Evolutionary conservation across 1,284 basidiomycete genomes (phyloP).

Genomic region (Leccinum pseudoinsigne): DNA sequence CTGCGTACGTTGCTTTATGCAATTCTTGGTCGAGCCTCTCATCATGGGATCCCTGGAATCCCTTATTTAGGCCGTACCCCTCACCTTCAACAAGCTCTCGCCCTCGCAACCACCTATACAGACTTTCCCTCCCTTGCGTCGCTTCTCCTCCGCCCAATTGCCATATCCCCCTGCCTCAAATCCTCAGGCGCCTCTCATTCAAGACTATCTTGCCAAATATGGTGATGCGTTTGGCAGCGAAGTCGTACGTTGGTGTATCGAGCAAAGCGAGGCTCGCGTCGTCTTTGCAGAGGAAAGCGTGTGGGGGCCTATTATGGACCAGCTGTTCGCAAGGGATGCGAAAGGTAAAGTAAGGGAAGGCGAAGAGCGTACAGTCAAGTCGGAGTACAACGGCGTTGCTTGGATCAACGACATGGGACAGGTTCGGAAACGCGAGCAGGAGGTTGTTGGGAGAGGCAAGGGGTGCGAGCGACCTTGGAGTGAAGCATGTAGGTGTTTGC

Average conservation of each 20-base stretch:
- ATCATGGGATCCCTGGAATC: background rate
- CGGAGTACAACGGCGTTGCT: constrained; percentile 54
- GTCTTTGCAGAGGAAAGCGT: constrained; percentile 32
- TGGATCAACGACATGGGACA: constrained; percentile 89
- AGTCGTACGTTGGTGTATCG: constrained; percentile 86
- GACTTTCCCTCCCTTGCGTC: constrained; percentile 85
- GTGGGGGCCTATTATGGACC: constrained; percentile 58
- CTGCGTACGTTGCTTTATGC: constrained; percentile 54
- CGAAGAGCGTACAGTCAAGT: constrained; percentile 8
- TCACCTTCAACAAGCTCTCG: constrained; percentile 70
- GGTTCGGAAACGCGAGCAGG: constrained; percentile 65
- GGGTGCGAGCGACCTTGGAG: constrained; percentile 56
- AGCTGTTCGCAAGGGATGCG: constrained; percentile 57
- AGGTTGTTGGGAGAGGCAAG: constrained; percentile 66
- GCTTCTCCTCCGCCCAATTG: constrained; percentile 69
- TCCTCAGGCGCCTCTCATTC: constrained; percentile 57
- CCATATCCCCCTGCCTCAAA: constrained; percentile 66
- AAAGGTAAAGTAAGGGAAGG: constrained; percentile 32
- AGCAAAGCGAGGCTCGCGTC: constrained; percentile 55
- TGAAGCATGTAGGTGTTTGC: constrained; percentile 64
- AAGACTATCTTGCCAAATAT: constrained; percentile 79
- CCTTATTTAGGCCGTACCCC: constrained; percentile 51
- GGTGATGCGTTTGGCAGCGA: constrained; percentile 85
- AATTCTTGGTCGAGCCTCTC: background rate
- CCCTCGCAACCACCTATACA: constrained; percentile 80